Evolutionary conservation across 2,329 filamentous ascomycete species (phyloP), one percentile per base, ranked within the genome.

Genomic region (Aspergillus sp.): DNA sequence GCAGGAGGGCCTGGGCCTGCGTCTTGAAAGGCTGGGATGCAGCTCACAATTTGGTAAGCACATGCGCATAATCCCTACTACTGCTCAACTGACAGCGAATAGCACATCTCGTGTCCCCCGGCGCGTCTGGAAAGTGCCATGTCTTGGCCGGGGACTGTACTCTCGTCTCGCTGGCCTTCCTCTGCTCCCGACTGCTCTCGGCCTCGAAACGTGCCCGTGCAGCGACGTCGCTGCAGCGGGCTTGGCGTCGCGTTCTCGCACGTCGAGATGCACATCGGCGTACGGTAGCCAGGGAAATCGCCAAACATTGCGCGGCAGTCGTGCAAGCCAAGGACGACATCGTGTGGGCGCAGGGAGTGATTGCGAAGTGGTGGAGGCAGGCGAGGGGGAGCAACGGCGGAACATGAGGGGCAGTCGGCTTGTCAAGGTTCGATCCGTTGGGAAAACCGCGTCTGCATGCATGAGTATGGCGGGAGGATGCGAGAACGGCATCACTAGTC

Each of bases 131-230:
- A 6, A 35, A 45, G 5, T 41, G 49, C n/a, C 56, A 61, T 15
- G 64, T 77, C 15, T 71, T 74, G 8, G 67, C 69, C 35, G 58
- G 59, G 15, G 66, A 71, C 42, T 76, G 74, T 40, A 74, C 71
- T 0, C 49, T 76, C 15, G 67, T 71, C 2, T 66, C 70, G 2
- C 66, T 80, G 5, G 65, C 73, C 3, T 78, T 78, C 49, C 64
- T 80, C 4, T 74, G 72, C 26, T 75, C 71, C 3, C 66, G 74
- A 25, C 57, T 79, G 1, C 58, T 79, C 3, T 65, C 68, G 0
- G 61, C 72, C 4, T 65, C 66, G 1, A 61, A 61, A 35, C 57
- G 55, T 8, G 58, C 64, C 36, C 64, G 67, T 26, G 74, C 74
- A 2, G 72, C 73, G 1, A 49, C 58, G 2, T 58, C 59, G 0